Conservation (phyloP, 805 yeast genomes). For the Candida argentea region DNA sequence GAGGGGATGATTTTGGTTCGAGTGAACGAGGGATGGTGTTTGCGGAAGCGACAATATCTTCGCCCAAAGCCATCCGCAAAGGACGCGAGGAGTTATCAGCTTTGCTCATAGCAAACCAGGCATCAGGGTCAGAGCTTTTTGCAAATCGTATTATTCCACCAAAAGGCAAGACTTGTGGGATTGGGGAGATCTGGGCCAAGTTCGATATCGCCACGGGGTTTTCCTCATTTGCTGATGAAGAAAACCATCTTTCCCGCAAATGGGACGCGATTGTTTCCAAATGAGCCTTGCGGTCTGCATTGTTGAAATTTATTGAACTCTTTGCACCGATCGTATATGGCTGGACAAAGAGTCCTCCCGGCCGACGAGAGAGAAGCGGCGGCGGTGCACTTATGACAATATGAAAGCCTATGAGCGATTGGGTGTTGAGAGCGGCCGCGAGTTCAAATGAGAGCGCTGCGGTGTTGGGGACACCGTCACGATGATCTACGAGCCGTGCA, state of each 20-base stretch:
- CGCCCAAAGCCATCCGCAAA: constrained; percentile 38
- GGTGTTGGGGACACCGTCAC: constrained; percentile 22
- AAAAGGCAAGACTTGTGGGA: constrained; percentile 36
- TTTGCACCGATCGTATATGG: constrained; percentile 43
- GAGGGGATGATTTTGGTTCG: constrained; percentile 1
- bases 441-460: constrained; percentile 46
- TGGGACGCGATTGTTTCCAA: constrained; percentile 10
- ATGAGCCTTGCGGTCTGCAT: constrained; percentile 19
- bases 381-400: constrained; percentile 41
- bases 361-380: constrained; percentile 22
- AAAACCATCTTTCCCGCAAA: constrained; percentile 11
- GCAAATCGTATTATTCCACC: constrained; percentile 55
- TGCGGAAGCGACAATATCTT: constrained; percentile 34
- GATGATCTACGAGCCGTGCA: constrained; percentile 39
- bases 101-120: constrained; percentile 33
- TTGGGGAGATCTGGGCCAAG: constrained; percentile 40
- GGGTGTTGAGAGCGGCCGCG: constrained; percentile 47
- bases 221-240: constrained; percentile 2
- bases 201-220: constrained; percentile 26
- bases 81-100: constrained; percentile 18
- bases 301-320: constrained; percentile 18
- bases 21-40: constrained; percentile 27
- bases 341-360: constrained; percentile 37
- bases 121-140: constrained; percentile 27
- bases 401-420: constrained; percentile 39